Conservation (phyloP, 306 rosid genomes). For the Albizia julibrissin region DNA sequence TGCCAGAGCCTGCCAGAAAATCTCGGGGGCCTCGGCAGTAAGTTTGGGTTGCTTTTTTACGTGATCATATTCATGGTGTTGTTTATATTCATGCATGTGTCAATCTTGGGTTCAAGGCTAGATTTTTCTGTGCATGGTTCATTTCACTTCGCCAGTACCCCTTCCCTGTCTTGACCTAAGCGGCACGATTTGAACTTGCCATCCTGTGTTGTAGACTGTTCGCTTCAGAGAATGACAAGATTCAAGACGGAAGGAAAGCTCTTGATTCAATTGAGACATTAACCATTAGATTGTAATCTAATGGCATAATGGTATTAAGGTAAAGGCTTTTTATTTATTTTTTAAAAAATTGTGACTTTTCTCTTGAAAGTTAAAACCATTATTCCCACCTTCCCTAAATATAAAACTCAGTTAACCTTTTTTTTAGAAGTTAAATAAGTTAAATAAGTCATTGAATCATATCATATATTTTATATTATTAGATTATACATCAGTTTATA, state of each 20-base stretch:
- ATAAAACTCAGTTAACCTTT: too few relatives aligned
- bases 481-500: too few relatives aligned
- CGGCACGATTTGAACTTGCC: background rate
- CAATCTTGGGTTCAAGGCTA: constrained; percentile 7
- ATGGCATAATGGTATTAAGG: background rate
- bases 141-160: background rate
- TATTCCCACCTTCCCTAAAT: too few relatives aligned
- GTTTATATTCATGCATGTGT: background rate
- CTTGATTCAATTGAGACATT: background rate
- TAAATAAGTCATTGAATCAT: too few relatives aligned
- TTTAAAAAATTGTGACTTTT: background rate
- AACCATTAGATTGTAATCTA: background rate
- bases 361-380: too few relatives aligned
- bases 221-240: background rate
- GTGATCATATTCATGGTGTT: constrained; percentile 4
- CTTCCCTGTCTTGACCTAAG: background rate
- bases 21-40: constrained; percentile 23
- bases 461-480: too few relatives aligned
- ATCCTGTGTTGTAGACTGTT: background rate
- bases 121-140: background rate
- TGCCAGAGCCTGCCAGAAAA: constrained; percentile 31
- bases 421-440: too few relatives aligned
- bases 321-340: too few relatives aligned
- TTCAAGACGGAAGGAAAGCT: background rate
- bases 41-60: constrained; percentile 23